A percentile compares a stretch with the other conserved stretches of the same genome.
These are phyloP conservation scores for Pelargonium citronellum DNA, from an alignment of 441 rosid genomes.

Conservation along the genomic window DNA sequence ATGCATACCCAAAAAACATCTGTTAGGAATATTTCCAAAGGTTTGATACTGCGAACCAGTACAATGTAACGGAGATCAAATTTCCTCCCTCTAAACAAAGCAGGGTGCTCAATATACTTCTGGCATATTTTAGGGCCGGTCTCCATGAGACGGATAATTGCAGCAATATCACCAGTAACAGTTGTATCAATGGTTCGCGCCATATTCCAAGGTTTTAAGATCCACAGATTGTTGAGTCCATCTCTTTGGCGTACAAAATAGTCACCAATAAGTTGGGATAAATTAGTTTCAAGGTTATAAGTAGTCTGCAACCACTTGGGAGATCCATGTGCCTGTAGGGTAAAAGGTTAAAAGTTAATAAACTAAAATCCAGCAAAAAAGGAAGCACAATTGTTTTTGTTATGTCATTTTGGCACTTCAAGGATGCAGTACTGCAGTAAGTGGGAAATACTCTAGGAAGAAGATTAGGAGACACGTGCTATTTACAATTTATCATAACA, in stretches of 20 bases:
- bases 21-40: constrained; percentile 68
- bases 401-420: background rate
- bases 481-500: no score
- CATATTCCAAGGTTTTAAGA: constrained; percentile 98
- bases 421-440: background rate
- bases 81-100: constrained; percentile 71
- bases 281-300: constrained; percentile 72
- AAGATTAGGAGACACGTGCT: no score
- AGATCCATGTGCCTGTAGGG: constrained; percentile 62
- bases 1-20: constrained; percentile 81
- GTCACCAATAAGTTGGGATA: constrained; percentile 78
- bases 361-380: constrained; percentile 7
- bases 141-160: constrained; percentile 89
- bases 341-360: constrained; percentile 20
- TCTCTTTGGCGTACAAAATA: constrained; percentile 54
- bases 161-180: constrained; percentile 65
- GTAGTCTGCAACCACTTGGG: constrained; percentile 89
- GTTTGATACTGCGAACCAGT: constrained; percentile 63
- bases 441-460: background rate
- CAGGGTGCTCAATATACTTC: constrained; percentile 90
- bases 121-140: constrained; percentile 98
- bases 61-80: constrained; percentile 83
- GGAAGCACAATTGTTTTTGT: background rate
- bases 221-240: constrained; percentile 68
- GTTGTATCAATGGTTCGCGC: constrained; percentile 91